Evolutionary conservation across 805 yeast genomes (phyloP).

Genomic region (Yamadazyma kitorensis): DNA sequence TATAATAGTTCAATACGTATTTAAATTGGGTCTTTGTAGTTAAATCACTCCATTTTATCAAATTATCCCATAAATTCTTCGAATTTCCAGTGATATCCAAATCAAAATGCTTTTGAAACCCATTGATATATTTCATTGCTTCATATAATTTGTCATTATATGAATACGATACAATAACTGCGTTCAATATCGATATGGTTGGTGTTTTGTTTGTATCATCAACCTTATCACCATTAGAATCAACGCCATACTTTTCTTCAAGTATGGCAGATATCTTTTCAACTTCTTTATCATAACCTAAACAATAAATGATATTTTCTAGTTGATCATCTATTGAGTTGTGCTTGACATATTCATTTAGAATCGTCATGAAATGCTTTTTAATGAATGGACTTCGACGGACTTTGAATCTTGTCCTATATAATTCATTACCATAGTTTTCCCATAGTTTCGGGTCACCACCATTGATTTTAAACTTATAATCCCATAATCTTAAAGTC

Average conservation of each 20-base stretch:
- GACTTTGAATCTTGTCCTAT: conserved; percentile 10
- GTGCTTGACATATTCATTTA: conserved; percentile 7
- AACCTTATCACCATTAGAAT: conserved; percentile 18
- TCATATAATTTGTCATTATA: conserved; percentile 29
- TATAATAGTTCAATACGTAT: conserved; percentile 24
- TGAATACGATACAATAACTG: conserved; percentile 32
- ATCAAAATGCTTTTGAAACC: conserved; percentile 30
- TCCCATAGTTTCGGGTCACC: conserved; percentile 35
- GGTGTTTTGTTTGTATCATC: conserved; percentile 17
- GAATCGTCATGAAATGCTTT: conserved; percentile 1
- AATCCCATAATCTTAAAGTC: conserved; percentile 35
- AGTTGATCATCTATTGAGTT: conserved; percentile 19
- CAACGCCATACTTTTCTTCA: conserved; percentile 32
- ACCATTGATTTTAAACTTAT: conserved; percentile 30
- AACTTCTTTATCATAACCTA: conserved; percentile 25
- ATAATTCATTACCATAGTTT: conserved; percentile 16
- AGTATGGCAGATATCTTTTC: conserved; percentile 23
- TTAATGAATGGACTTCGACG: conserved; percentile 3
- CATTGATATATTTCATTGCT: conserved; percentile 33
- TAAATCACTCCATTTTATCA: conserved; percentile 37
- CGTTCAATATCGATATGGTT: conserved; percentile 19
- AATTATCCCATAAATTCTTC: conserved; percentile 33
- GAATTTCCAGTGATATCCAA: conserved; percentile 17
- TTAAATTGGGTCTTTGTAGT: conserved; percentile 28
- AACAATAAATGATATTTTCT: conserved; percentile 28